phyloP scores from a whole-genome alignment of 805 yeast species.

The Clavispora phyllophila region DNA sequence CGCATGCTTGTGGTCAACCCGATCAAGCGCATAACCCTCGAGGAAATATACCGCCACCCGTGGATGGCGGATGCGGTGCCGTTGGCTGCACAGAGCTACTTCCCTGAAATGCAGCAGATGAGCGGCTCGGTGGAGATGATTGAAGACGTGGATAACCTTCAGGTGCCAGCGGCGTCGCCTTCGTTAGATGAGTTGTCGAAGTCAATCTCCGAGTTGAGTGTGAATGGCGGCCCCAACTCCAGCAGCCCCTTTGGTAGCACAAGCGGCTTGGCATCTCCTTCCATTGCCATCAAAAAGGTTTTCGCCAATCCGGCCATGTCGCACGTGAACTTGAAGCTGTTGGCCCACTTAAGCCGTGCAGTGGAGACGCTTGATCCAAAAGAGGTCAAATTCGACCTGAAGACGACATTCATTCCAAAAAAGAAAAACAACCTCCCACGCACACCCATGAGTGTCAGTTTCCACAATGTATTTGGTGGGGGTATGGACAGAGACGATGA shows the following conservation, averaged over 20 bases:
- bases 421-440: conserved; percentile 27
- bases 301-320: conserved; percentile 42
- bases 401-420: conserved; percentile 6
- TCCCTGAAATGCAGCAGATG: conserved; percentile 5
- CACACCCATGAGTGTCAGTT: conserved; percentile 34
- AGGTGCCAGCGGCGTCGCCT: not conserved
- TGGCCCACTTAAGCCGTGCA: conserved; percentile 11
- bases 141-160: not conserved
- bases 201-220: not conserved
- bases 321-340: conserved; percentile 13
- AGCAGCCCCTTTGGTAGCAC: conserved; percentile 8
- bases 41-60: conserved; percentile 68
- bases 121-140: not conserved
- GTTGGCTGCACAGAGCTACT: conserved; percentile 11
- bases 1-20: conserved; percentile 71
- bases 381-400: conserved; percentile 19
- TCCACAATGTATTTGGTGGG: conserved; percentile 25
- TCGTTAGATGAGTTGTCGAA: not conserved
- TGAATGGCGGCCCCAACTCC: not conserved
- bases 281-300: conserved; percentile 34
- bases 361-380: conserved; percentile 8
- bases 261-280: conserved; percentile 11
- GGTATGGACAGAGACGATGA: conserved; percentile 2
- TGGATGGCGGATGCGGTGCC: conserved; percentile 46
- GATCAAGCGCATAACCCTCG: conserved; percentile 59